These are phyloP conservation scores for Penicillium sp. DNA, from an alignment of 2,329 filamentous ascomycete genomes.

Conservation along the genomic window DNA sequence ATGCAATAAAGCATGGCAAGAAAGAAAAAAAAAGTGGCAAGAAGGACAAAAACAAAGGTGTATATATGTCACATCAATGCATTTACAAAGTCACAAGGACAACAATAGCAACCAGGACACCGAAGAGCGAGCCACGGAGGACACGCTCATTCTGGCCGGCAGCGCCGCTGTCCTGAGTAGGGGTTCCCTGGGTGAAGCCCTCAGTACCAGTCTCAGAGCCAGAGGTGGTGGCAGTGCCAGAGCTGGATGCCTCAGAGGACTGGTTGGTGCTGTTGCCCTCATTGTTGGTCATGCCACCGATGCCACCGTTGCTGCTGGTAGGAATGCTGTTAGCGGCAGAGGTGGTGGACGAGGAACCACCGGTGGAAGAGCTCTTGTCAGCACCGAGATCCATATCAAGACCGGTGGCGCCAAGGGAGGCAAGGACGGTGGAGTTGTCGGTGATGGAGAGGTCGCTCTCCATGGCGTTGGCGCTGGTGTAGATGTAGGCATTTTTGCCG, in stretches of 20 bases:
- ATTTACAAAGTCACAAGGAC: constrained; percentile 47
- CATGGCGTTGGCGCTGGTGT: constrained; percentile 62
- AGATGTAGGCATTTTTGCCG: constrained; percentile 70
- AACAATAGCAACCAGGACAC: constrained; percentile 48
- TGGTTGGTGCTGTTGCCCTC: neutral
- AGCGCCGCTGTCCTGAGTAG: constrained; percentile 28
- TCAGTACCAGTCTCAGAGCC: constrained; percentile 19
- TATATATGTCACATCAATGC: neutral
- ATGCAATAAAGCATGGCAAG: constrained; percentile 14
- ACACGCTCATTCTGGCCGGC: constrained; percentile 41
- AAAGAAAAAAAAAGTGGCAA: constrained; percentile 6
- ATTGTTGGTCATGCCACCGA: constrained; percentile 26
- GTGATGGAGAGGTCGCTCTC: constrained; percentile 77
- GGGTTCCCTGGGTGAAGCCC: constrained; percentile 35
- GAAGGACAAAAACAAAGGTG: neutral
- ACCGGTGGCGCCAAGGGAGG: constrained; percentile 78
- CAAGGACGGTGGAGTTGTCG: constrained; percentile 71
- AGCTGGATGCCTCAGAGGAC: neutral
- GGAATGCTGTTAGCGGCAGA: constrained; percentile 32
- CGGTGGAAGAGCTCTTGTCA: constrained; percentile 7
- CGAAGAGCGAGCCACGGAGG: constrained; percentile 47
- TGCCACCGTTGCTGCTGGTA: constrained; percentile 30
- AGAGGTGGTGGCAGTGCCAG: constrained; percentile 16
- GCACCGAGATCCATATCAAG: constrained; percentile 59
- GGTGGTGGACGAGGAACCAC: constrained; percentile 9